Base-by-base conservation (phyloP, 164 flowering plant genomes). In the Vitis rupestris region DNA sequence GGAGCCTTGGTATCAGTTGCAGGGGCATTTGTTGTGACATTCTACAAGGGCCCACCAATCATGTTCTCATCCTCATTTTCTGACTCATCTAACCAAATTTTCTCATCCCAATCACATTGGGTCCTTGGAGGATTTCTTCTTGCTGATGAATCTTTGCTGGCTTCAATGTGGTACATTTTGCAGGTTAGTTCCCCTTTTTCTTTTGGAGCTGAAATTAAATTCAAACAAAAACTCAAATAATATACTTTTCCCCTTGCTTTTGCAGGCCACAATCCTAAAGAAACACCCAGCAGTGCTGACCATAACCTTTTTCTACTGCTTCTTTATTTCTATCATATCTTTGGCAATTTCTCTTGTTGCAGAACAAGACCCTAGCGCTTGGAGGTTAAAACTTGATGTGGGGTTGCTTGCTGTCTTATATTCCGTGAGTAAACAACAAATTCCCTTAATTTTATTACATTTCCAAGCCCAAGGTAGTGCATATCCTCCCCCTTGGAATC, bases 1-100 rank as follows among this genome's bases (percentile, higher is more conserved):
- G 84, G 84, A 37, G 75, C 81, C 29, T 6, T 78, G 13, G 53
- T 75, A 8, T 75, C 84, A 14, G 65, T 81, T n/a, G 31, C 64
- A 11, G 84, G 84, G 16, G 84, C 84, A 44, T 78, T 65, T 58
- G 50, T 81, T 55, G 77, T 75, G 50, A 81, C 79, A n/a, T 66
- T 78, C 23, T 81, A 78, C 72, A 71, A 73, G 37, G 82, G 82
- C 3, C 75, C 82, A 1, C 53, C 77, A 57, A 59, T 61, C 57
- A 55, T 74, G 17, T 9, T 3, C 2, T 11, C 37, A 15, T 5
- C n/a, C 30, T 53, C 19, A 10, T 57, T 4, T 47, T 57, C 44
- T 57, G 0, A 11, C 48, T n/a, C 29, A 7, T 17, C 16, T 7
- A 15, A 12, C 9, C 66, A 23, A 56, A 16, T 61, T 57, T 63